Evolutionary conservation across 257 asterid species (phyloP).

Genomic region (Leptodermis oblonga): DNA sequence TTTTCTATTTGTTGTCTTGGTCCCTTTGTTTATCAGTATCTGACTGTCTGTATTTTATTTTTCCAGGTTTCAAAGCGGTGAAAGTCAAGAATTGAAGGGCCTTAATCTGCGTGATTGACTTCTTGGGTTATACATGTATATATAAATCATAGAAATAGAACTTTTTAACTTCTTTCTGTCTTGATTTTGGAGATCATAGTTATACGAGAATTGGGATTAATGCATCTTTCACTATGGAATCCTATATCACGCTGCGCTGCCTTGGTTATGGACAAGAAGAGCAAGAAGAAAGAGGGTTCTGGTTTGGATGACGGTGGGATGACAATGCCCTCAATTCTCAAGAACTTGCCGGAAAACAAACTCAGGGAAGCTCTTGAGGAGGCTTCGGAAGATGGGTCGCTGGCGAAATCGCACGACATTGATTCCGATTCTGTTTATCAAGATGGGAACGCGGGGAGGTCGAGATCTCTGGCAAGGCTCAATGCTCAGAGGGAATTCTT

Average conservation of each 20-base stretch:
- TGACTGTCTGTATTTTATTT: background rate
- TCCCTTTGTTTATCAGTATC: background rate
- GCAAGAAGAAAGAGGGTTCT: constrained; percentile 16
- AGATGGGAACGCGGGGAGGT: constrained; percentile 17
- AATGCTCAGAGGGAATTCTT: constrained; percentile 32
- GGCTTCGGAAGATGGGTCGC: constrained; percentile 30
- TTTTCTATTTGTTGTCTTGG: background rate
- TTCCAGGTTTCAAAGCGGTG: constrained; percentile 14
- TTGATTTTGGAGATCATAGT: constrained; percentile 11
- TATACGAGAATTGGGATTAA: constrained; percentile 13
- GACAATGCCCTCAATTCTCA: constrained; percentile 14
- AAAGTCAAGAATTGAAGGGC: constrained; percentile 2
- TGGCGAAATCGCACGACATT: constrained; percentile 24
- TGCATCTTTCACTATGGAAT: constrained; percentile 39
- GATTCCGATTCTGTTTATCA: constrained; percentile 18
- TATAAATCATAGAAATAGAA: background rate
- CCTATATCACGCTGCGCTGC: constrained; percentile 33
- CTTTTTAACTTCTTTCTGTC: constrained; percentile 4
- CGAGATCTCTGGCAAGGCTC: constrained; percentile 28
- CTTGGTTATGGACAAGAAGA: constrained; percentile 25
- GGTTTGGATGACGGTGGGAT: constrained; percentile 12
- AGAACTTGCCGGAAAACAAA: constrained; percentile 20
- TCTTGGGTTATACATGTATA: too few relatives aligned
- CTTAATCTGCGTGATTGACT: background rate
- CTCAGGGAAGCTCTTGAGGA: constrained; percentile 33